Percentiles rank a stretch among this genome's conserved stretches.
Evolutionary conservation across 345 rosid species (phyloP).

Genomic region (Salix arbutifolia): DNA sequence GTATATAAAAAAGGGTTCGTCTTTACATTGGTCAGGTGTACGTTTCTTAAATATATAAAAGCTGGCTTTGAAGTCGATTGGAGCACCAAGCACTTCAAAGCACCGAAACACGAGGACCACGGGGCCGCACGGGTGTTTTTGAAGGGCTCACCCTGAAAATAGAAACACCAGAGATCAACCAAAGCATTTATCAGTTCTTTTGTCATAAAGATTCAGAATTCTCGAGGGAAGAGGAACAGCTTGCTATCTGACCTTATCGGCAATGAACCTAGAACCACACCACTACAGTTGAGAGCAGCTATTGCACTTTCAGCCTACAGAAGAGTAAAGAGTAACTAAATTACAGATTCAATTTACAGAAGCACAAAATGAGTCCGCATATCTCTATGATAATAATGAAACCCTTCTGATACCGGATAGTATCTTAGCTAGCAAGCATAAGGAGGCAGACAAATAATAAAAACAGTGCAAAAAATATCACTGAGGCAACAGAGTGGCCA

Average conservation of each 20-base stretch:
- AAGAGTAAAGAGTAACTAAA: background rate
- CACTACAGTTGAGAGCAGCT: constrained; percentile 88
- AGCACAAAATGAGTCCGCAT: background rate
- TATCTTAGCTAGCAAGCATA: background rate
- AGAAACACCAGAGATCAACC: background rate
- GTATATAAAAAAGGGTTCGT: constrained; percentile 7
- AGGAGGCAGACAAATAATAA: background rate
- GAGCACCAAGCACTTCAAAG: background rate
- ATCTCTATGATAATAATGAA: background rate
- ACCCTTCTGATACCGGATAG: background rate
- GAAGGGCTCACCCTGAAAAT: constrained; percentile 97
- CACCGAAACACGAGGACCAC: constrained; percentile 37
- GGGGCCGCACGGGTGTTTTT: constrained; percentile 95
- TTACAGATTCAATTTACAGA: background rate
- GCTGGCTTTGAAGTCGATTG: background rate
- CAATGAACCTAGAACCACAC: constrained; percentile 69
- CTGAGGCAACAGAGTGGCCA: no score
- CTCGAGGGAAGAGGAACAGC: background rate
- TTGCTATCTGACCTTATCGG: constrained; percentile 64
- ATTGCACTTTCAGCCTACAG: constrained; percentile 97
- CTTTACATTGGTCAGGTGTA: background rate
- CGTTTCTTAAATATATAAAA: constrained; percentile 10
- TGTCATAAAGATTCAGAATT: background rate
- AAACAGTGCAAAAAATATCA: background rate
- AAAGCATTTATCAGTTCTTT: background rate